Conservation (phyloP, 768 basidiomycete genomes). For the Crepidotus variabilis region DNA sequence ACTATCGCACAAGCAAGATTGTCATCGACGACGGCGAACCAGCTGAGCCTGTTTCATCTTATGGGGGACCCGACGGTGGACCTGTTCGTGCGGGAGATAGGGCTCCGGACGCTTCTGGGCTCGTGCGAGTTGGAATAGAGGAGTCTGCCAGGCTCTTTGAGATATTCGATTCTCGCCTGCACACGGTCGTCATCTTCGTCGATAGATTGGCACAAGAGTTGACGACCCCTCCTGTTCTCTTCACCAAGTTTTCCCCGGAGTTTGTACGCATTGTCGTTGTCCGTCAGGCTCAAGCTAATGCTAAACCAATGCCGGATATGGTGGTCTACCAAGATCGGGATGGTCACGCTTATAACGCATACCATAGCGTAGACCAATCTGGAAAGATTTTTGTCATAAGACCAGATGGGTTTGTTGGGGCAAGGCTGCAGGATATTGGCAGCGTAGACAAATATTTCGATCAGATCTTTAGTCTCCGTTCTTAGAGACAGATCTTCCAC, state of each 20-base stretch:
- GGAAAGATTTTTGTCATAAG: constrained; percentile 45
- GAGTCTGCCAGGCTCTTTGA: constrained; percentile 18
- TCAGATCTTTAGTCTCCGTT: too few species aligned
- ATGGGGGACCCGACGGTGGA: constrained; percentile 22
- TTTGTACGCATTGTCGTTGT: constrained; percentile 14
- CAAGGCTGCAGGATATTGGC: constrained; percentile 1
- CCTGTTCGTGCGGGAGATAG: constrained; percentile 37
- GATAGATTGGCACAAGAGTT: constrained; percentile 3
- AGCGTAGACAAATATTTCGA: constrained; percentile 7
- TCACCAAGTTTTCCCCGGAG: neutral
- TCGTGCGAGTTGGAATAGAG: constrained; percentile 4
- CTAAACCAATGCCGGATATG: neutral
- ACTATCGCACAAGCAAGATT: constrained; percentile 49
- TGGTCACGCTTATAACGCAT: constrained; percentile 22
- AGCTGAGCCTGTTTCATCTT: constrained; percentile 17
- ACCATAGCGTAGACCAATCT: constrained; percentile 45
- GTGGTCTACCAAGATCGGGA: constrained; percentile 20
- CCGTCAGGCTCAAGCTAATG: neutral
- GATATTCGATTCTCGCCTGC: constrained; percentile 23
- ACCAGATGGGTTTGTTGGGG: constrained; percentile 28
- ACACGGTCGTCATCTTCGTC: constrained; percentile 31
- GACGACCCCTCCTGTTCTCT: constrained; percentile 2
- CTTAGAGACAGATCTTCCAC: too few species aligned
- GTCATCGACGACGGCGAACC: constrained; percentile 34
- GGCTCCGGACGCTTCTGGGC: constrained; percentile 39